Percentiles rank a stretch among this genome's conserved stretches.
Conservation (phyloP, 2,329 filamentous ascomycete species). For the Macrophomina phaseolina region DNA sequence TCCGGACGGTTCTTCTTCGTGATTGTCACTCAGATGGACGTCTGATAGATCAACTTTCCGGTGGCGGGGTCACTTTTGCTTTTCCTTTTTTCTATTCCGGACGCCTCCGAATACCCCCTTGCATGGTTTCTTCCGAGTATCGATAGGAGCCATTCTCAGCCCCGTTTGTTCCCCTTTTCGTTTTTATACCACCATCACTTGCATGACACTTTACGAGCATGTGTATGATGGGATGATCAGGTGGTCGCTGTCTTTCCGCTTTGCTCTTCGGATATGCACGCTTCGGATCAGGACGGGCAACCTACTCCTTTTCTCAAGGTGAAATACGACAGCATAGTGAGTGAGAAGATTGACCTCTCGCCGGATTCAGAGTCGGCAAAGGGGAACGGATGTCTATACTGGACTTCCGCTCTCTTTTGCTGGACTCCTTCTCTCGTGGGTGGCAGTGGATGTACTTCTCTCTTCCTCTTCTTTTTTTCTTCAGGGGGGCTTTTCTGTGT, state of each 20-base stretch:
- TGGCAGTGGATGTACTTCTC: slow-evolving; percentile 16
- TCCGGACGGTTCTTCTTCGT: background rate
- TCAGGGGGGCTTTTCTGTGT: slow-evolving; percentile 10
- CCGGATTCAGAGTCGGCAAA: background rate
- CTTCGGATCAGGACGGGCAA: background rate
- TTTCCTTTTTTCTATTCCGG: slow-evolving; percentile 16
- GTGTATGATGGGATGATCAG: slow-evolving; percentile 25
- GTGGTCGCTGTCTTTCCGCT: slow-evolving; percentile 4
- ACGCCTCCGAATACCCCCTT: slow-evolving; percentile 25
- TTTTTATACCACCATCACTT: slow-evolving; percentile 4
- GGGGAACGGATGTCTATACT: background rate
- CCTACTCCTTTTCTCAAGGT: background rate
- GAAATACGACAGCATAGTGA: background rate
- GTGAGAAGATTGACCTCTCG: background rate
- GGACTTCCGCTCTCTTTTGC: background rate
- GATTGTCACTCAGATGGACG: background rate
- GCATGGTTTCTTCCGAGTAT: slow-evolving; percentile 23
- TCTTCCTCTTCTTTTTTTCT: background rate
- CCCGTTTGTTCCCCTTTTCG: slow-evolving; percentile 18
- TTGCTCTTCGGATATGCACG: background rate
- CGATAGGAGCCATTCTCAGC: slow-evolving; percentile 26
- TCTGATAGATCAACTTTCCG: background rate
- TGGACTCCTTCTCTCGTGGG: background rate
- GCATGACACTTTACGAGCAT: slow-evolving; percentile 18
- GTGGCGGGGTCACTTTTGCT: slow-evolving; percentile 8